phyloP scores from a whole-genome alignment of 805 yeast species.

The Yarrowia sp. region DNA sequence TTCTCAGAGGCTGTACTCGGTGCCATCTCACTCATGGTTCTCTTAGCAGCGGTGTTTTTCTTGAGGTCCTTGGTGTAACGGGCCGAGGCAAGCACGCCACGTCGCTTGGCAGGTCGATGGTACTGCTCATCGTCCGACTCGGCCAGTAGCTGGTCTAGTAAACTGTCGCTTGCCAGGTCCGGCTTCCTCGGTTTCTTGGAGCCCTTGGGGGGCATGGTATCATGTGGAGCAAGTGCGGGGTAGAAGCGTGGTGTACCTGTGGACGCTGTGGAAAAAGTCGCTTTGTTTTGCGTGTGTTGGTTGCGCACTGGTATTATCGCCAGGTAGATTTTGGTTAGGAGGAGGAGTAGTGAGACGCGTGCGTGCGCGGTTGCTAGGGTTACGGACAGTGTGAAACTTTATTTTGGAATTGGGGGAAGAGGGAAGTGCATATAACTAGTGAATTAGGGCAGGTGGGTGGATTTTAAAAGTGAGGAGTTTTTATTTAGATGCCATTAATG shows the following conservation, averaged over 20 bases:
- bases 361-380: slow-evolving; percentile 27
- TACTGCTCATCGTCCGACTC: slow-evolving; percentile 10
- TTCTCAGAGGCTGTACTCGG: neutral
- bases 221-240: slow-evolving; percentile 1
- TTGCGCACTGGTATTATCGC: neutral
- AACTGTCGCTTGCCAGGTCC: slow-evolving; percentile 16
- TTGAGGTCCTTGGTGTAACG: neutral
- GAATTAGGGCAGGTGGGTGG: neutral
- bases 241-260: neutral
- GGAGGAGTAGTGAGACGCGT: slow-evolving; percentile 18
- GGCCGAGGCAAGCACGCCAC: slow-evolving; percentile 3
- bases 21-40: neutral
- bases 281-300: too few species aligned
- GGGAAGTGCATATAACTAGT: too few species aligned
- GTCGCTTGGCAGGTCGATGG: neutral
- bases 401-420: neutral
- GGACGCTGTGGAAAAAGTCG: neutral
- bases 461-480: neutral
- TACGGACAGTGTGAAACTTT: neutral
- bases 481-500: too few species aligned
- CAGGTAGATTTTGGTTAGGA: neutral
- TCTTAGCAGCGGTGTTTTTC: neutral
- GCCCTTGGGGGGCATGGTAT: slow-evolving; percentile 26
- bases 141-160: slow-evolving; percentile 19
- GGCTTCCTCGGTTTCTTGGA: neutral